Evolutionary conservation across 441 rosid species (phyloP).

Genomic region (Eruca vesicaria): DNA sequence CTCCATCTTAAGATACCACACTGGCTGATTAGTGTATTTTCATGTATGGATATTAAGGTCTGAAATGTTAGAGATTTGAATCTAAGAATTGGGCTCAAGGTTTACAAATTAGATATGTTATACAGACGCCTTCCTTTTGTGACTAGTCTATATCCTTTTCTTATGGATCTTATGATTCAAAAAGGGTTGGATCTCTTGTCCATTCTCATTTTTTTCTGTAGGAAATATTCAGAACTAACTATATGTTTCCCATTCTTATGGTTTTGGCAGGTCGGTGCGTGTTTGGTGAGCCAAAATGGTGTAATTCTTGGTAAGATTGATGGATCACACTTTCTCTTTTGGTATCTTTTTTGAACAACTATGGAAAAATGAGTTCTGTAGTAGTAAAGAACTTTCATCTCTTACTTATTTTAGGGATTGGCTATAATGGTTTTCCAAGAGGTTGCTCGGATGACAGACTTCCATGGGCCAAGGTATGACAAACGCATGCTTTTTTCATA

Average conservation of each 20-base stretch:
- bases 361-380: background rate
- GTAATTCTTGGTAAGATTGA: constrained; percentile 71
- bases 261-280: constrained; percentile 82
- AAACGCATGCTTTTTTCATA: constrained; percentile 20
- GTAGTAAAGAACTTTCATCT: background rate
- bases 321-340: background rate
- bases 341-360: background rate
- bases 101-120: background rate
- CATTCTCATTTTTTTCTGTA: background rate
- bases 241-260: constrained; percentile 11
- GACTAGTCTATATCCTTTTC: background rate
- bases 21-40: background rate
- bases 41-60: background rate
- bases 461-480: constrained; percentile 93
- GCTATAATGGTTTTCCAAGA: constrained; percentile 98
- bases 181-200: background rate
- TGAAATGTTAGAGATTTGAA: background rate
- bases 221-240: background rate
- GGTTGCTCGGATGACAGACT: constrained; percentile 97
- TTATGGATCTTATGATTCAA: background rate
- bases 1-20: background rate
- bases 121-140: background rate
- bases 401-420: constrained; percentile 59
- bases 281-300: constrained; percentile 87
- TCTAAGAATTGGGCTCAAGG: background rate